Evolutionary conservation across 805 yeast species (phyloP), one percentile per base, ranked within the genome.

Genomic region (Kodamaea neixiangensis): DNA sequence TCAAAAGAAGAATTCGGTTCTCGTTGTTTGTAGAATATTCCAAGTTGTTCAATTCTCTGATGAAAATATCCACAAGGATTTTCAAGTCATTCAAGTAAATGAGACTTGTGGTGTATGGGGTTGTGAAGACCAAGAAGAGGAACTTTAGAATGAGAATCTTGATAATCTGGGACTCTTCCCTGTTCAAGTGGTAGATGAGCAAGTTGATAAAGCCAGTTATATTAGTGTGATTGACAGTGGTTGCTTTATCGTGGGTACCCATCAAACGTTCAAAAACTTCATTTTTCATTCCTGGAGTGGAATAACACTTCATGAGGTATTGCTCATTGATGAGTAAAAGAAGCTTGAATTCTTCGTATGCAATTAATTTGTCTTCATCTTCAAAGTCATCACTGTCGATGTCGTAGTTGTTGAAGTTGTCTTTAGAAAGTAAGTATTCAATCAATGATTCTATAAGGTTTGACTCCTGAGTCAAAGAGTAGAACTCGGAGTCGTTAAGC

Each of bases 301-400:
- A 51, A 65, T 76, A 59, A 57, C 77, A 65, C 57, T 73, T 54
- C 81, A 89, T 86, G 85, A 92, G 82, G 66, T 82, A 92, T 67
- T 92, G 97, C 64, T 92, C 97, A 67, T 92, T 92, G 20, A 92
- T 71, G 1, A 90, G 84, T 37, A 92, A 71, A 10, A 92, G 66
- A 13, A 89, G 70, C 59, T 83, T 85, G 71, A 91, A 84, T 54
- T 86, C 83, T 37, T 88, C 80, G 54, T 81, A 82, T 9, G 77
- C 75, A 11, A 69, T 63, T n/a, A 71, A 57, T 61, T 83, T 86
- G 54, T 75, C 76, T 44, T 82, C 78, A 61, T 86, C 85, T 42
- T 78, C 81, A 7, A 21, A 66, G 58, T 68, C 71, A 39, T 69
- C 75, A n/a, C 62, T 66, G 34, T 60, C 62, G 21, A 66, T 51